These are phyloP conservation scores for Crucibulum laeve DNA, from an alignment of 768 basidiomycete species.

Conservation along the genomic window DNA sequence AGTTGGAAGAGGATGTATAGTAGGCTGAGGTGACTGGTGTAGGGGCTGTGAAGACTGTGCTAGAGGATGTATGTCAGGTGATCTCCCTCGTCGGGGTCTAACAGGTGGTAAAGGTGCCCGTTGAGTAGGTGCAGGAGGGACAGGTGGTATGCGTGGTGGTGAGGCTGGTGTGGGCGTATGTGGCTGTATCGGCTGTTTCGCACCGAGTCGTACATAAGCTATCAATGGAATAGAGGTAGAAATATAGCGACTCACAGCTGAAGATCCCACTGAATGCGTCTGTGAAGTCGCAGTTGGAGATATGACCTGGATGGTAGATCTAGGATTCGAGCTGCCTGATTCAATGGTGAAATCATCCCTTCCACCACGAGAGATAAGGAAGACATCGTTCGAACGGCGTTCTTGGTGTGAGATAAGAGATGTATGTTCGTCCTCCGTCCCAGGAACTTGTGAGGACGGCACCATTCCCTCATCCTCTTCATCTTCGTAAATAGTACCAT, in stretches of 20 bases:
- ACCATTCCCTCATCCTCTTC: slow-evolving; percentile 7
- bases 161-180: not conserved
- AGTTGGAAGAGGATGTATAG: not conserved
- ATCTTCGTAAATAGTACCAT: slow-evolving; percentile 12
- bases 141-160: slow-evolving; percentile 9
- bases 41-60: not conserved
- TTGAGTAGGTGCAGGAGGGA: slow-evolving; percentile 13
- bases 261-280: too few relatives aligned
- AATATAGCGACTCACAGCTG: too few relatives aligned
- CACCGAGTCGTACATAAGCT: too few relatives aligned
- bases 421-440: slow-evolving; percentile 7
- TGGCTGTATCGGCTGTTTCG: not conserved
- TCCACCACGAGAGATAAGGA: slow-evolving; percentile 11
- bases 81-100: not conserved
- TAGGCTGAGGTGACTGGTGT: not conserved
- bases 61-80: not conserved
- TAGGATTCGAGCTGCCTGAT: slow-evolving; percentile 11
- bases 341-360: slow-evolving; percentile 11
- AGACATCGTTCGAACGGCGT: slow-evolving; percentile 9
- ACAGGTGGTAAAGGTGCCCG: slow-evolving; percentile 12
- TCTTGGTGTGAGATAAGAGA: slow-evolving; percentile 10
- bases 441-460: not conserved
- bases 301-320: slow-evolving; percentile 11
- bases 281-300: slow-evolving; percentile 11
- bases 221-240: too few relatives aligned